Evolutionary conservation across 1,284 basidiomycete genomes (phyloP).

Genomic region (Cutaneotrichosporon cavernicola): DNA sequence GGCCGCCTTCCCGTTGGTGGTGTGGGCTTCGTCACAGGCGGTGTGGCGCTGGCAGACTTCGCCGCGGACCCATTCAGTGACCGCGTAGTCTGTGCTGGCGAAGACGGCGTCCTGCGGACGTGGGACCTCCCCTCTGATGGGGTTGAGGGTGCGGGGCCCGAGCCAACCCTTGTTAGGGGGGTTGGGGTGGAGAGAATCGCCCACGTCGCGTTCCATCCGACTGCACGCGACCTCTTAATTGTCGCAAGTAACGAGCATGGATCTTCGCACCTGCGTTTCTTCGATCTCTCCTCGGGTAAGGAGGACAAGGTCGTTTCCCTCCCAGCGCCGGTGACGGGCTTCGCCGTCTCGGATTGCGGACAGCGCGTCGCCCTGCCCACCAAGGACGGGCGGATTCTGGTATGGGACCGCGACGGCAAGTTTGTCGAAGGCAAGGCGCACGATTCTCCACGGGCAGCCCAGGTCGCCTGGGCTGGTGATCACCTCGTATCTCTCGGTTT

Average conservation of each 20-base stretch:
- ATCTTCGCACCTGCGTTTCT: slow-evolving; percentile 44
- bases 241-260: slow-evolving; percentile 52
- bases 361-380: slow-evolving; percentile 51
- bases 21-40: slow-evolving; percentile 46
- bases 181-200: slow-evolving; percentile 50
- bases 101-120: slow-evolving; percentile 52
- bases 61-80: slow-evolving; percentile 45
- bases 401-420: slow-evolving; percentile 51
- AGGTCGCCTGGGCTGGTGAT: slow-evolving; percentile 53
- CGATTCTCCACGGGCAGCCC: slow-evolving; percentile 52
- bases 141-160: slow-evolving; percentile 40
- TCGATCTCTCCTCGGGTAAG: slow-evolving; percentile 37
- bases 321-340: slow-evolving; percentile 41
- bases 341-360: slow-evolving; percentile 50
- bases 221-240: slow-evolving; percentile 49
- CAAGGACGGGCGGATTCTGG: slow-evolving; percentile 51
- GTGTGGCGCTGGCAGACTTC: slow-evolving; percentile 52
- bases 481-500: slow-evolving; percentile 55
- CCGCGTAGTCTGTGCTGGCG: slow-evolving; percentile 51
- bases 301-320: slow-evolving; percentile 26
- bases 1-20: slow-evolving; percentile 51
- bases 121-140: slow-evolving; percentile 46
- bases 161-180: slow-evolving; percentile 38
- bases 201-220: slow-evolving; percentile 52
- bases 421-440: slow-evolving; percentile 41